A percentile compares a stretch with the other conserved stretches of the same genome.
These are phyloP conservation scores for Myxozyma kluyveri DNA, from an alignment of 805 yeast genomes.

Conservation along the genomic window DNA sequence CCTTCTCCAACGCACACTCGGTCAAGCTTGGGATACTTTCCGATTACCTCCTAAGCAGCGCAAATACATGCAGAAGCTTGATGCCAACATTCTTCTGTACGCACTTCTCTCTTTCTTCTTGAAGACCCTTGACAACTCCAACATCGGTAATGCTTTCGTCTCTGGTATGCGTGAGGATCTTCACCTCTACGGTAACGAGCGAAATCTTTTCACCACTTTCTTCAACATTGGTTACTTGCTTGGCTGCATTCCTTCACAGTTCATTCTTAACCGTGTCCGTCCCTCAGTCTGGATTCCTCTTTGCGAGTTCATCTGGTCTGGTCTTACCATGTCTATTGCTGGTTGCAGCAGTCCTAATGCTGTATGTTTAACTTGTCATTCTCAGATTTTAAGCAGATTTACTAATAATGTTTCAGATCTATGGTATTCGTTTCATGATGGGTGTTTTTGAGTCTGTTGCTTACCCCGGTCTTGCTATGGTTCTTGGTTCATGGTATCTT, in stretches of 20 bases:
- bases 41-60: slow-evolving; percentile 20
- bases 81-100: slow-evolving; percentile 20
- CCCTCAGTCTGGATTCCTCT: slow-evolving; percentile 33
- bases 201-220: slow-evolving; percentile 23
- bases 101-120: slow-evolving; percentile 40
- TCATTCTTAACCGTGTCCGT: slow-evolving; percentile 37
- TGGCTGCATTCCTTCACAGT: slow-evolving; percentile 46
- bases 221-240: slow-evolving; percentile 45
- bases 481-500: slow-evolving; percentile 47
- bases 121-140: slow-evolving; percentile 59
- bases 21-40: slow-evolving; percentile 28
- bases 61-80: slow-evolving; percentile 25
- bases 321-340: slow-evolving; percentile 48
- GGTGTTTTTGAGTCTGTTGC: slow-evolving; percentile 53
- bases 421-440: slow-evolving; percentile 17
- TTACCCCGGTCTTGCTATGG: slow-evolving; percentile 47
- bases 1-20: slow-evolving; percentile 7
- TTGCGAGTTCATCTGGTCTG: slow-evolving; percentile 36
- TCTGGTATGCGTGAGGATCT: slow-evolving; percentile 60
- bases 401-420: slow-evolving; percentile 33
- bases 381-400: neutral
- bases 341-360: slow-evolving; percentile 22
- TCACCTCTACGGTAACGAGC: slow-evolving; percentile 28
- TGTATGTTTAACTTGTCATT: slow-evolving; percentile 43
- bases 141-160: slow-evolving; percentile 62